These are phyloP conservation scores for Candida neerlandica DNA, from an alignment of 1,139 yeast species.

Conservation along the genomic window DNA sequence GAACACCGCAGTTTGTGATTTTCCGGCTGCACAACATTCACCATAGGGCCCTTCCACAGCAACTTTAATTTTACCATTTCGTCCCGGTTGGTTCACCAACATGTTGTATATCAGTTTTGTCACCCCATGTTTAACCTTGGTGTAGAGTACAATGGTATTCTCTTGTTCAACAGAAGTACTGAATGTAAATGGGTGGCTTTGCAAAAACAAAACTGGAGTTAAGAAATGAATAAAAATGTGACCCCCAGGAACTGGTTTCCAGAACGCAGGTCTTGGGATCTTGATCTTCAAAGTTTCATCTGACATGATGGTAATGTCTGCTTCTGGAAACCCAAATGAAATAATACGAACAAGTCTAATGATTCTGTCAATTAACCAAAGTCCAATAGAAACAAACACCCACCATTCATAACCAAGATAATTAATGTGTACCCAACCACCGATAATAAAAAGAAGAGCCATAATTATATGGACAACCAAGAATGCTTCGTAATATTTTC, in stretches of 20 bases:
- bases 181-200: slow-evolving; percentile 70
- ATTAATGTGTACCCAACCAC: slow-evolving; percentile 60
- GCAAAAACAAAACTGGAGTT: slow-evolving; percentile 61
- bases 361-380: slow-evolving; percentile 66
- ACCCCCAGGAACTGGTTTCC: slow-evolving; percentile 55
- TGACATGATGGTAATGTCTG: slow-evolving; percentile 45
- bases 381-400: slow-evolving; percentile 54
- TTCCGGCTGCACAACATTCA: slow-evolving; percentile 29
- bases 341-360: slow-evolving; percentile 50
- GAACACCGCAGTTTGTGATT: slow-evolving; percentile 33
- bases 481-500: slow-evolving; percentile 64
- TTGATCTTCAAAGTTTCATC: slow-evolving; percentile 47
- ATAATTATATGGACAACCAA: slow-evolving; percentile 57
- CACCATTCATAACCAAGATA: slow-evolving; percentile 51
- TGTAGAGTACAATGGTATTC: slow-evolving; percentile 27
- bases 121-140: slow-evolving; percentile 38
- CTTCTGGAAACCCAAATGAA: slow-evolving; percentile 50
- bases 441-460: slow-evolving; percentile 56
- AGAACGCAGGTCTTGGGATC: slow-evolving; percentile 40
- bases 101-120: slow-evolving; percentile 34
- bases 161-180: slow-evolving; percentile 24
- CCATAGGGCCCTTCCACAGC: slow-evolving; percentile 46
- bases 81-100: slow-evolving; percentile 29
- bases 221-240: slow-evolving; percentile 62
- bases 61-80: slow-evolving; percentile 28